A percentile compares a stretch with the other conserved stretches of the same genome.
phyloP scores from a whole-genome alignment of 768 basidiomycete genomes.

The Russula earlei region DNA sequence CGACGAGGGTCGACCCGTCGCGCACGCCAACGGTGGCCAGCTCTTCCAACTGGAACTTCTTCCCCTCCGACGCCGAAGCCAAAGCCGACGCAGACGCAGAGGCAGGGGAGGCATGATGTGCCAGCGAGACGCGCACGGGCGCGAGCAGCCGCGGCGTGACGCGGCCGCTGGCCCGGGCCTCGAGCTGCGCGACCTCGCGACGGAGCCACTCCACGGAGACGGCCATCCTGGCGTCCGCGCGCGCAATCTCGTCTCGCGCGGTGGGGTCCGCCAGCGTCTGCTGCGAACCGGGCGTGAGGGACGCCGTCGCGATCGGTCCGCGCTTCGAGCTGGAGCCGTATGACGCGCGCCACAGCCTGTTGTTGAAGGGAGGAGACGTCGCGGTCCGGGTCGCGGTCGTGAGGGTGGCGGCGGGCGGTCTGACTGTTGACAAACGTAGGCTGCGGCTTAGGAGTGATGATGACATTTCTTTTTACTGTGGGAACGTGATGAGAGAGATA shows the following conservation, averaged over 20 bases:
- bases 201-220: slow-evolving; percentile 61
- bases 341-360: slow-evolving; percentile 4
- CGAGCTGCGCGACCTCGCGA: slow-evolving; percentile 64
- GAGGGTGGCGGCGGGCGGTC: background rate
- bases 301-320: slow-evolving; percentile 36
- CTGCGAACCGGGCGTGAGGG: slow-evolving; percentile 60
- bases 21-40: slow-evolving; percentile 73
- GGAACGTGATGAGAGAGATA: too few species aligned
- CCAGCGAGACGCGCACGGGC: slow-evolving; percentile 50
- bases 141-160: slow-evolving; percentile 64
- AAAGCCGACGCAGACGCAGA: background rate
- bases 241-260: slow-evolving; percentile 50
- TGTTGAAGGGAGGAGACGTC: too few species aligned
- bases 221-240: slow-evolving; percentile 55
- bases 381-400: too few species aligned
- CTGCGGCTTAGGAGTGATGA: background rate
- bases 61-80: slow-evolving; percentile 16
- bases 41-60: slow-evolving; percentile 44
- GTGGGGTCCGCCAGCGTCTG: slow-evolving; percentile 42
- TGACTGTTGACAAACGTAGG: background rate
- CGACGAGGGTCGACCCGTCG: slow-evolving; percentile 62
- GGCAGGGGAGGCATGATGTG: slow-evolving; percentile 25
- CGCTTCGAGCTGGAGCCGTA: slow-evolving; percentile 18
- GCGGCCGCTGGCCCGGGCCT: slow-evolving; percentile 65
- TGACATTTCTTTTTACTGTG: too few species aligned